A percentile compares a stretch with the other conserved stretches of the same genome.
phyloP scores from a whole-genome alignment of 2,329 filamentous ascomycete species.

The Penicillium sumatraense region DNA sequence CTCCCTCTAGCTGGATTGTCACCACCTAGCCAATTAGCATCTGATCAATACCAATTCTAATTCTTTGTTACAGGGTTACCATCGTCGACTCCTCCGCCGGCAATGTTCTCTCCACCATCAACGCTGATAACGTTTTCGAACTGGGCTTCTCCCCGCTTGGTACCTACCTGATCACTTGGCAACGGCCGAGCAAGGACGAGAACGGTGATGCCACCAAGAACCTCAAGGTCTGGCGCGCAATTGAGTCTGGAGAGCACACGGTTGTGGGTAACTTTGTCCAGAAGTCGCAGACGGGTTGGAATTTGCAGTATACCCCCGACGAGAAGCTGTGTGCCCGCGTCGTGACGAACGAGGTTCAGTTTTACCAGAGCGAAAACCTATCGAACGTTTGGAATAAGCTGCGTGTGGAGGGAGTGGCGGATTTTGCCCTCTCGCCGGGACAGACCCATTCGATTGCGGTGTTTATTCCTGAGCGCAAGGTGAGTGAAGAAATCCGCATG shows the following conservation, averaged over 20 bases:
- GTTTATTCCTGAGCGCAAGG: slow-evolving; percentile 95
- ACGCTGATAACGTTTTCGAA: slow-evolving; percentile 86
- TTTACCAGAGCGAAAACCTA: slow-evolving; percentile 88
- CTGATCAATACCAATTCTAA: too few relatives aligned
- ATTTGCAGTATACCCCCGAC: slow-evolving; percentile 93
- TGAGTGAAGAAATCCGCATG: slow-evolving; percentile 44
- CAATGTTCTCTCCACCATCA: slow-evolving; percentile 72
- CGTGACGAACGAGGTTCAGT: slow-evolving; percentile 97
- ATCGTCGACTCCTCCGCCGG: slow-evolving; percentile 83
- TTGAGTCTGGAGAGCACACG: slow-evolving; percentile 68
- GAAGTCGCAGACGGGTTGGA: slow-evolving; percentile 94
- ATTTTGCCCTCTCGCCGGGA: slow-evolving; percentile 88
- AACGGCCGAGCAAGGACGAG: slow-evolving; percentile 89
- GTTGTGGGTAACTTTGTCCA: slow-evolving; percentile 91
- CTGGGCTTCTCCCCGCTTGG: slow-evolving; percentile 91
- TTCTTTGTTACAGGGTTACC: slow-evolving; percentile 68
- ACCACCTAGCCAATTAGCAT: too few relatives aligned
- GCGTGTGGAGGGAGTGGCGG: slow-evolving; percentile 83
- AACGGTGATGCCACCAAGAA: slow-evolving; percentile 94
- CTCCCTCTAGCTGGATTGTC: not conserved
- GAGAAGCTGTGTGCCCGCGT: slow-evolving; percentile 90
- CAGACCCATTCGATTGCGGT: slow-evolving; percentile 91
- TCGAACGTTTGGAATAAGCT: slow-evolving; percentile 93
- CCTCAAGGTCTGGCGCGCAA: slow-evolving; percentile 90
- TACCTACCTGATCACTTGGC: slow-evolving; percentile 95